phyloP scores from a whole-genome alignment of 805 yeast species.

The Zygoascus tannicola region DNA sequence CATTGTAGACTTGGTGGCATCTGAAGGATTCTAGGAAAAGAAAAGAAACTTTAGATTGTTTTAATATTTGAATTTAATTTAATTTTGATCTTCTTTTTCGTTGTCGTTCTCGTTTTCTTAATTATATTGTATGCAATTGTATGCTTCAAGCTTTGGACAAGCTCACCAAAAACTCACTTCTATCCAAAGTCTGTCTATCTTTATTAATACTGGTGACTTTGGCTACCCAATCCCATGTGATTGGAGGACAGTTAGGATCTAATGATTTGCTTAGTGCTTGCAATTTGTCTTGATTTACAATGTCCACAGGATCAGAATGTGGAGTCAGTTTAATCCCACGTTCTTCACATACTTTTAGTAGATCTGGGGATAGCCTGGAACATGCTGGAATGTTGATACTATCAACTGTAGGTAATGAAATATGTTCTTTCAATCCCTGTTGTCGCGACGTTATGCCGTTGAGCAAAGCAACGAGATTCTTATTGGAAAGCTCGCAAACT shows the following conservation, averaged over 20 bases:
- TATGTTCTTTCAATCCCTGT: background rate
- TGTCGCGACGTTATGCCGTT: conserved; percentile 19
- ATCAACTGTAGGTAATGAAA: conserved; percentile 17
- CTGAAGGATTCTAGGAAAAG: background rate
- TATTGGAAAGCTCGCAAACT: background rate
- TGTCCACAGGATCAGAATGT: conserved; percentile 26
- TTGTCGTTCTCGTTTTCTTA: too few species aligned
- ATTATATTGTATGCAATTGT: too few species aligned
- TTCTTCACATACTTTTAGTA: conserved; percentile 21
- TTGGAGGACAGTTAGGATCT: background rate
- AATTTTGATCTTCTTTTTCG: too few species aligned
- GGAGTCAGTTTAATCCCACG: conserved; percentile 24
- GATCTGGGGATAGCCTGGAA: conserved; percentile 28
- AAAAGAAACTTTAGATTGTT: background rate
- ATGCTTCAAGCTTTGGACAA: too few species aligned
- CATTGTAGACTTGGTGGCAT: conserved; percentile 7
- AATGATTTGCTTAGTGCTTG: background rate
- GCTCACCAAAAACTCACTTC: conserved; percentile 17
- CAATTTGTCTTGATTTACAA: conserved; percentile 13
- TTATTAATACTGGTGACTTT: conserved; percentile 15
- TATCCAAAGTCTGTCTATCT: conserved; percentile 19
- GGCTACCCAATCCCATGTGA: conserved; percentile 18
- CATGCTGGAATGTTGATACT: conserved; percentile 29
- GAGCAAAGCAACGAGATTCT: conserved; percentile 12
- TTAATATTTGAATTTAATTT: background rate